Percentiles rank a stretch among this genome's conserved stretches.
Conservation (phyloP, 1,139 yeast species). For the Kurtzmaniella natalensis region DNA sequence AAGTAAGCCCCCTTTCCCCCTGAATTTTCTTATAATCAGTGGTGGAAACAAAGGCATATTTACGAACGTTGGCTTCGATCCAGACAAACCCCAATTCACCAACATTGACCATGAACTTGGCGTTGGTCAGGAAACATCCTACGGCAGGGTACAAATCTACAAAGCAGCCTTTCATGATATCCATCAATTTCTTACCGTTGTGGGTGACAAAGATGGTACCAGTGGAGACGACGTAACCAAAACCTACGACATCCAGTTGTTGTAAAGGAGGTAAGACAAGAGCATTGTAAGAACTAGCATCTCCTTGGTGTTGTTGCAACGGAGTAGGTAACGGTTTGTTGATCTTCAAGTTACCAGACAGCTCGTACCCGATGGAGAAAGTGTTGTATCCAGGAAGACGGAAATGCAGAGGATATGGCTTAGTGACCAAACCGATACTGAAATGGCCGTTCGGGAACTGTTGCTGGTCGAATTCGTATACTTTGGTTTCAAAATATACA, state of each 20-base stretch:
- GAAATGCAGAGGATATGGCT: slow-evolving; percentile 79
- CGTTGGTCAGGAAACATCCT: slow-evolving; percentile 77
- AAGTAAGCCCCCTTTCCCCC: slow-evolving; percentile 42
- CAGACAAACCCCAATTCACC: slow-evolving; percentile 93
- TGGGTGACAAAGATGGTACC: slow-evolving; percentile 88
- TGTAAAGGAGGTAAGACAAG: slow-evolving; percentile 70
- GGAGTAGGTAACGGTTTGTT: slow-evolving; percentile 69
- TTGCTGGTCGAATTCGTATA: slow-evolving; percentile 42
- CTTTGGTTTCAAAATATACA: slow-evolving; percentile 67
- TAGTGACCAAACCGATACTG: slow-evolving; percentile 77
- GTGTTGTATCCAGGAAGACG: slow-evolving; percentile 82
- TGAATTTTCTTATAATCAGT: slow-evolving; percentile 43
- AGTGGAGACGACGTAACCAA: slow-evolving; percentile 75
- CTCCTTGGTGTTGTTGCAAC: slow-evolving; percentile 44
- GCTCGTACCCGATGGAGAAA: slow-evolving; percentile 83
- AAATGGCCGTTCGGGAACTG: slow-evolving; percentile 34
- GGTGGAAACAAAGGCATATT: slow-evolving; percentile 80
- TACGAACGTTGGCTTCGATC: slow-evolving; percentile 91
- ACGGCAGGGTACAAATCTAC: slow-evolving; percentile 83
- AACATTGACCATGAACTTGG: slow-evolving; percentile 70
- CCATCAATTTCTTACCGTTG: slow-evolving; percentile 84
- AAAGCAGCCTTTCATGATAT: slow-evolving; percentile 74
- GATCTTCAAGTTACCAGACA: slow-evolving; percentile 75
- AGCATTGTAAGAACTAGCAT: slow-evolving; percentile 48
- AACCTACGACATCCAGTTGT: slow-evolving; percentile 89